Evolutionary conservation across 1,284 basidiomycete genomes (phyloP), one percentile per base, ranked within the genome.

Genomic region (Moesziomyces globuligerus): DNA sequence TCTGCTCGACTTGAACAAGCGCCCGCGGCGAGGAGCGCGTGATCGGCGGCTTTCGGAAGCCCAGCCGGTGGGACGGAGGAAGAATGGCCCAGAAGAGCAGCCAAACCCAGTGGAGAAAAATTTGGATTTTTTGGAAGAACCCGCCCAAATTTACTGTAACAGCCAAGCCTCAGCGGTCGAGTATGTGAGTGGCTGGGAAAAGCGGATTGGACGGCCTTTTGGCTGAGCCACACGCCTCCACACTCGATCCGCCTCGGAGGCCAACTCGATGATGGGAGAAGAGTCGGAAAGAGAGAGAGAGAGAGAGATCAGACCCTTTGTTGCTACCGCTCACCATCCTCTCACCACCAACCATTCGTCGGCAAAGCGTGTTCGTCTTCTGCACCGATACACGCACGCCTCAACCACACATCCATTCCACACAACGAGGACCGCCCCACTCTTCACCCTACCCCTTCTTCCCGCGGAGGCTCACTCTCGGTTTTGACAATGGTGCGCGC

Each of bases 401-500:
- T n/a, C n/a, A n/a, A 34, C 32, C 32, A 13, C 32, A 15, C 17
- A 13, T 13, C 15, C 13, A 34, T 3, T 1, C 6, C 15, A 34
- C 15, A 34, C 32, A 34, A n/a, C n/a, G n/a, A n/a, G n/a, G n/a
- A n/a, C n/a, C n/a, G n/a, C n/a, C n/a, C n/a, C n/a, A n/a, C n/a
- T n/a, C n/a, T n/a, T n/a, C n/a, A n/a, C n/a, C n/a, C n/a, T n/a
- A n/a, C n/a, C n/a, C n/a, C n/a, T n/a, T n/a, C n/a, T n/a, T n/a
- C n/a, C n/a, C n/a, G n/a, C n/a, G n/a, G n/a, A n/a, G n/a, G n/a
- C n/a, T n/a, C n/a, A n/a, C n/a, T n/a, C n/a, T n/a, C n/a, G n/a
- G n/a, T n/a, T n/a, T n/a, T n/a, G n/a, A 57, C 1, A 23, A 65
- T 65, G 61, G 55, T 65, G 25, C 61, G 61, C 20, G 34, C 46